Conservation (phyloP, 805 yeast species). For the Pichia membranifaciens region DNA sequence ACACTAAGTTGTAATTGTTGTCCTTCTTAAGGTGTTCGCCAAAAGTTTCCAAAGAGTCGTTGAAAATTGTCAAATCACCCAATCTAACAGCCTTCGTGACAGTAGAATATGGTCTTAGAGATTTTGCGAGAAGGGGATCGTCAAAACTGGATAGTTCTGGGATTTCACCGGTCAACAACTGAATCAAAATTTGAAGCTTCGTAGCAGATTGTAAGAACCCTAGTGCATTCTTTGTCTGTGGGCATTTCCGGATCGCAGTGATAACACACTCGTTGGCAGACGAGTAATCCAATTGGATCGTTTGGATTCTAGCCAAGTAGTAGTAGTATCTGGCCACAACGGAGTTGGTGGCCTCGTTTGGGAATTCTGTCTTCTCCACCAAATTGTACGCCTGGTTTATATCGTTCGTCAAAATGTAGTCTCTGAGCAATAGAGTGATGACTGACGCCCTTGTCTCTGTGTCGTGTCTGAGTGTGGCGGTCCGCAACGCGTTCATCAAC, state of each 20-base stretch:
- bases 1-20: conserved; percentile 75
- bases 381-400: conserved; percentile 83
- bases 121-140: conserved; percentile 51
- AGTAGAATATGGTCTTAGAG: conserved; percentile 75
- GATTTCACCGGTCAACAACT: conserved; percentile 91
- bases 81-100: conserved; percentile 87
- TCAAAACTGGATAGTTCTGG: conserved; percentile 83
- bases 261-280: conserved; percentile 84
- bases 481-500: conserved; percentile 69
- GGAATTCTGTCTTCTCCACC: conserved; percentile 84
- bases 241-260: conserved; percentile 95
- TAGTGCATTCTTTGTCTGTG: conserved; percentile 75
- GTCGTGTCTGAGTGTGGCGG: conserved; percentile 89
- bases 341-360: conserved; percentile 70
- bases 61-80: conserved; percentile 83
- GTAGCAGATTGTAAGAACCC: conserved; percentile 90
- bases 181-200: conserved; percentile 81
- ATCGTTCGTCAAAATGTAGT: conserved; percentile 71
- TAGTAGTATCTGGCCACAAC: conserved; percentile 87
- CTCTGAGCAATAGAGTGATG: conserved; percentile 79
- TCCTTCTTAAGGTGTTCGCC: conserved; percentile 62
- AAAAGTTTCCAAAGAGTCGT: conserved; percentile 59
- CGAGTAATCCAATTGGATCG: conserved; percentile 89
- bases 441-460: conserved; percentile 84
- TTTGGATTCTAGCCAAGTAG: conserved; percentile 83